A percentile compares a stretch with the other conserved stretches of the same genome.
Evolutionary conservation across 1,284 basidiomycete species (phyloP).

Genomic region (Gymnopus androsaceus): DNA sequence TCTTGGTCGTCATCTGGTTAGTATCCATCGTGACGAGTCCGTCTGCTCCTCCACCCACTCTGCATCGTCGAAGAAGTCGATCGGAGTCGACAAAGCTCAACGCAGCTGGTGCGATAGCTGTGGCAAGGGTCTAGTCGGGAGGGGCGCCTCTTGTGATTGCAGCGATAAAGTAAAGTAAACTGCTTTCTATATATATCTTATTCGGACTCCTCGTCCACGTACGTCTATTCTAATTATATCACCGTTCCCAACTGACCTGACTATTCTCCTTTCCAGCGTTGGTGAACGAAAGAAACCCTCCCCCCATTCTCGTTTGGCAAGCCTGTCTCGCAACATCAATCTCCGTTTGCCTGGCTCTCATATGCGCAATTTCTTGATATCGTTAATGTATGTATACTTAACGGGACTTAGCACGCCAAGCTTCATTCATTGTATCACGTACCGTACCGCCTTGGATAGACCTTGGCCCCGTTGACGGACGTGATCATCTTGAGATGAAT

Average conservation of each 20-base stretch:
- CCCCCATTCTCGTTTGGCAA: conserved; percentile 4
- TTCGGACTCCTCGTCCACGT: conserved; percentile 28
- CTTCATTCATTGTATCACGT: conserved; percentile 58
- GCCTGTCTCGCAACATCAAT: background rate
- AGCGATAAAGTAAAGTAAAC: conserved; percentile 61
- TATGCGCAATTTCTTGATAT: conserved; percentile 6
- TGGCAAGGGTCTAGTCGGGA: conserved; percentile 69
- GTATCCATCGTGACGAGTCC: conserved; percentile 77
- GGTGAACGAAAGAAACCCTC: background rate
- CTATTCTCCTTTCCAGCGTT: background rate
- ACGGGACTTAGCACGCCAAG: conserved; percentile 41
- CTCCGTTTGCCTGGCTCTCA: background rate
- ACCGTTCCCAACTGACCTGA: conserved; percentile 3
- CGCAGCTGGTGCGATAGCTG: conserved; percentile 75
- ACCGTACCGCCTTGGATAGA: conserved; percentile 55
- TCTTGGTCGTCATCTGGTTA: conserved; percentile 80
- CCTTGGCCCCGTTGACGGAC: conserved; percentile 60
- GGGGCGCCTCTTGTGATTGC: conserved; percentile 60
- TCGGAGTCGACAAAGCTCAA: conserved; percentile 63
- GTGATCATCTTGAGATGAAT: conserved; percentile 55
- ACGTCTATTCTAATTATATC: conserved; percentile 16
- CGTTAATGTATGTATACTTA: conserved; percentile 4
- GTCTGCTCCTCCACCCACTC: conserved; percentile 42
- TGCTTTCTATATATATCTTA: conserved; percentile 13
- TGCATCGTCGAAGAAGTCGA: conserved; percentile 42